Evolutionary conservation across 164 flowering plant genomes (phyloP).

Genomic region (Sextonia rubra): DNA sequence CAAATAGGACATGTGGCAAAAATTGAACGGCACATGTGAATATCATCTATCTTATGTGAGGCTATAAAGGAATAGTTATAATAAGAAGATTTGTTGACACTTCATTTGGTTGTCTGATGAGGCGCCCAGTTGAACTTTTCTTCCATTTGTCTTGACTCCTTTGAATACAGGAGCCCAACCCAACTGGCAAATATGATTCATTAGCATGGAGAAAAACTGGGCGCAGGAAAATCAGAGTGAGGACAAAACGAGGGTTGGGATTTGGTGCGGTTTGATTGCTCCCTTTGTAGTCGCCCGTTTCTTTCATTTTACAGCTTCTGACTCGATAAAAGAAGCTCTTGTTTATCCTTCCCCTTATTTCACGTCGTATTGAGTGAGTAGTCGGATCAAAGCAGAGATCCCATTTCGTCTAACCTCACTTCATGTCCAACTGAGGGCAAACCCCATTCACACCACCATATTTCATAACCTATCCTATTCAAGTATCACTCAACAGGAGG

Average conservation of each 20-base stretch:
- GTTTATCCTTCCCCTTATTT: not conserved
- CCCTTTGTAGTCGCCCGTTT: not conserved
- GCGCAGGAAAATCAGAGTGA: not conserved
- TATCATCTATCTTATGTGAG: no score
- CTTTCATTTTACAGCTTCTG: not conserved
- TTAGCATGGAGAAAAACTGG: constrained; percentile 4
- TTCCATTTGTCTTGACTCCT: not conserved
- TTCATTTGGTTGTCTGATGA: no score
- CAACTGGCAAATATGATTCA: constrained; percentile 2
- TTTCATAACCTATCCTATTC: not conserved
- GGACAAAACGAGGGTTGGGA: constrained; percentile 12
- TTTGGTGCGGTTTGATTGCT: constrained; percentile 7
- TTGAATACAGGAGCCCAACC: not conserved
- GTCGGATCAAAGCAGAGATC: not conserved
- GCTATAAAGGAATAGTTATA: no score
- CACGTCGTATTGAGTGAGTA: not conserved
- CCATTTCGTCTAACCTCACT: not conserved
- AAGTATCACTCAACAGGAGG: not conserved
- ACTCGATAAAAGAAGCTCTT: not conserved
- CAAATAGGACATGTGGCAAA: no score
- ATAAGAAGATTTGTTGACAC: no score
- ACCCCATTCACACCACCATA: not conserved
- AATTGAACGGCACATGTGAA: no score
- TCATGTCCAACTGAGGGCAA: not conserved
- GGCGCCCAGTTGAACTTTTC: not conserved